Base-by-base conservation (phyloP, 2,329 filamentous ascomycete genomes). In the Berkeleyomyces basicola region DNA sequence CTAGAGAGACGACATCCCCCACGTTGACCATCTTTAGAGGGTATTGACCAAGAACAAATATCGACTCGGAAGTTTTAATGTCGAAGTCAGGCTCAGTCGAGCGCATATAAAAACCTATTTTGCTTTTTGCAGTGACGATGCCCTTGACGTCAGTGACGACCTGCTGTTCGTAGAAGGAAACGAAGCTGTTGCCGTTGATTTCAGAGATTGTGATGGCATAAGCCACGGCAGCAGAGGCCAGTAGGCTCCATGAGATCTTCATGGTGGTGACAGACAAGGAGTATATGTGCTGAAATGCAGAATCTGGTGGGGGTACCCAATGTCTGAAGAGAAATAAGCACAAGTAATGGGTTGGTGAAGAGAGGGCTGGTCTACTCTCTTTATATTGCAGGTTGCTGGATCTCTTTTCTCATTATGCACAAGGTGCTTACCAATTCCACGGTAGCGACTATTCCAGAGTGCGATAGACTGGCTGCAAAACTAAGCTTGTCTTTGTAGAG, bases 131-230 rank as follows among this genome's bases (percentile, higher is more conserved):
- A 16, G 83, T 85, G 14, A 88, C 77, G 9, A 87, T 72, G 44
- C 85, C 85, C 42, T 78, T 77, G 63, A 88, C 76, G 63, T 79
- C 79, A 31, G 76, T 78, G 59, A 87, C 80, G 5, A 72, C 73
- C 69, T 82, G 72, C 58, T 79, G 79, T 7, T 75, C 75, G 70
- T 81, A 80, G 0, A 83, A 78, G 14, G 85, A 88, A 58, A 86
- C 70, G 71, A 81, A 88, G 31, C 72, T 77, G 68, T 82, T 77
- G 67, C 85, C 84, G 67, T 86, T 88, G 76, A 88, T 86, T 68
- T 84, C 74, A 64, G 77, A 74, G 67, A 84, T 82, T 64, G 78
- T 78, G 62, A 78, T 67, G 53, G 76, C 76, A 46, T 72, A 68
- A 51, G 65, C 72, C 44, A 68, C 65, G 67, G 69, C 63, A 60